A percentile compares a stretch with the other conserved stretches of the same genome.
Evolutionary conservation across 192 early-diverging fungal species (phyloP).

Genomic region (Obelidium mucronatum): DNA sequence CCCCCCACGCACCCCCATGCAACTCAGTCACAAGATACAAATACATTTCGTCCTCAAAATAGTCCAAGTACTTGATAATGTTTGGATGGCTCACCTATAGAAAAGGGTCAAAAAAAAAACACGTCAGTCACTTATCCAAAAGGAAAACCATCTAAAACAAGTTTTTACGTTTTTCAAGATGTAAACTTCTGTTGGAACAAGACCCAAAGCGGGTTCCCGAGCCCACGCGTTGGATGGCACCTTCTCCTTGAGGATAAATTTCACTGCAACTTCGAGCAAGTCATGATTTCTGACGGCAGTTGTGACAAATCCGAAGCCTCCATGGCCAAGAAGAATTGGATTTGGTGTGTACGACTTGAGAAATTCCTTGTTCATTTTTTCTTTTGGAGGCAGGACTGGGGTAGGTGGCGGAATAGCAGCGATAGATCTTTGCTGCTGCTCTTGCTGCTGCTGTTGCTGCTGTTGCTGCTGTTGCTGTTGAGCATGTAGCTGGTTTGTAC

Average conservation of each 20-base stretch:
- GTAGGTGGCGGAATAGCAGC: conserved; percentile 9
- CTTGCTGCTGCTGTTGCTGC: conserved; percentile 5
- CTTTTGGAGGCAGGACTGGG: conserved; percentile 5
- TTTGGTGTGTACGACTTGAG: conserved; percentile 38
- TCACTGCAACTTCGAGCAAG: conserved; percentile 72
- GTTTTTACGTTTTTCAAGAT: conserved; percentile 34
- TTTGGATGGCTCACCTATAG: conserved; percentile 57
- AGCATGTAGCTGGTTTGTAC: not conserved
- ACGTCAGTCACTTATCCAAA: not conserved
- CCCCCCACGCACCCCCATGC: conserved; percentile 50
- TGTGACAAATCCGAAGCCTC: conserved; percentile 76
- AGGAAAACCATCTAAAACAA: too few species aligned
- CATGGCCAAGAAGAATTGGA: conserved; percentile 54
- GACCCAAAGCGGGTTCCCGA: conserved; percentile 50
- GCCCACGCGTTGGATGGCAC: conserved; percentile 52
- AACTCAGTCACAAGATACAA: conserved; percentile 57
- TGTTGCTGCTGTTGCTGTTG: not conserved
- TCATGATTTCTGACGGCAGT: conserved; percentile 59
- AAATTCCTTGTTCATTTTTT: conserved; percentile 24
- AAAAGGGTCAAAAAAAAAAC: not conserved
- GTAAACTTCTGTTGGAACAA: conserved; percentile 59
- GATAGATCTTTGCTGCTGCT: not conserved
- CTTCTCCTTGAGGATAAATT: conserved; percentile 66
- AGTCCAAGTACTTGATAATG: conserved; percentile 67
- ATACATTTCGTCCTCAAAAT: conserved; percentile 50